These are phyloP conservation scores for Trichoderma pleuroti DNA, from an alignment of 2,329 filamentous ascomycete genomes.

Conservation along the genomic window DNA sequence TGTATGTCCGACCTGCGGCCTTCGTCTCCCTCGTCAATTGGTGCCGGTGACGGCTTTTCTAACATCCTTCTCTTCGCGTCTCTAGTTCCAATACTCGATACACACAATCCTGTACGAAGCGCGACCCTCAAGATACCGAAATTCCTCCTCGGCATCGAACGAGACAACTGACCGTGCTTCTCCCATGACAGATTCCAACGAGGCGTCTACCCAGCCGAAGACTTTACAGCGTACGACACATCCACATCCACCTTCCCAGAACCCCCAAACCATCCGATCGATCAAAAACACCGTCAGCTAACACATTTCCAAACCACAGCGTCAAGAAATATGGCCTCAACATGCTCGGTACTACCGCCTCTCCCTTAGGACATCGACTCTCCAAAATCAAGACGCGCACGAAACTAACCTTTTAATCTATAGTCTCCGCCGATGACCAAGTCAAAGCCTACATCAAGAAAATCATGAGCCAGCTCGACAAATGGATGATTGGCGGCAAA, in stretches of 20 bases:
- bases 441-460: conserved; percentile 99
- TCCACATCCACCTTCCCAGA: conserved; percentile 32
- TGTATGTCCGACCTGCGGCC: conserved; percentile 57
- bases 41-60: background rate
- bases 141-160: background rate
- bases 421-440: conserved; percentile 92
- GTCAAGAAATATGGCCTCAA: conserved; percentile 99
- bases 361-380: background rate
- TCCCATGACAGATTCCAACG: conserved; percentile 67
- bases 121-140: background rate
- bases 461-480: conserved; percentile 96
- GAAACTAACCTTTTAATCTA: background rate
- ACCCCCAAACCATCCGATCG: background rate
- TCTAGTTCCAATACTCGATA: conserved; percentile 92
- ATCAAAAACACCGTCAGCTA: background rate
- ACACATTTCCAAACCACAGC: conserved; percentile 22
- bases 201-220: conserved; percentile 84
- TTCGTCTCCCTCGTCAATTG: background rate
- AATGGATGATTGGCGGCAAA: conserved; percentile 96
- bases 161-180: conserved; percentile 4
- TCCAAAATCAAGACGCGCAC: background rate
- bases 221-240: conserved; percentile 82
- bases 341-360: conserved; percentile 66
- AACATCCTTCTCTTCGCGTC: conserved; percentile 11
- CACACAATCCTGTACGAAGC: conserved; percentile 80